Base-by-base conservation (phyloP, 208 protist species). In the Acanthamoeba lugdunensis region DNA sequence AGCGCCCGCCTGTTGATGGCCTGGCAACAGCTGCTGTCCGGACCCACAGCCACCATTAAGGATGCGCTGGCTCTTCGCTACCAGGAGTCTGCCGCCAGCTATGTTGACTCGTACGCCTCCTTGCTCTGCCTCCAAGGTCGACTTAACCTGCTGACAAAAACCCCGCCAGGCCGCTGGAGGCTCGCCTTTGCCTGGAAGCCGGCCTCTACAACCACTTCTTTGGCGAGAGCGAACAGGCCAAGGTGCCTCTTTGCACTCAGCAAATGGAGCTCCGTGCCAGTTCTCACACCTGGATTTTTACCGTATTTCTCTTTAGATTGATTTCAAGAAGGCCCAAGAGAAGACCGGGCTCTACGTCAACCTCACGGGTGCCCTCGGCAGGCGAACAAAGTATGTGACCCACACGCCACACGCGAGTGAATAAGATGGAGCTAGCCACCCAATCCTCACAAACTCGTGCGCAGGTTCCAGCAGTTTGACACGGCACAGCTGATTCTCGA, bases 351-450 rank as follows among this genome's bases (percentile, higher is more conserved):
- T 89, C 52, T 67, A 89, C 28, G 82, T 89, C n/a, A 28, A 65
- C 33, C 82, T 89, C 54, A 89, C 82, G 4, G 82, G 82, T 11
- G 82, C 82, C 16, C 82, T 89, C n/a, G 82, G 82, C 54, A n/a
- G 56, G 30, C 82, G 82, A 89, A 89, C 82, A 8, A n/a, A 18
- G 65, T 73, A 73, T n/a, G 58, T 4, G 16, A n/a, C 58, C 5
- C 14, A 6, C 58, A 6, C 58, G 2, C 14, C 11, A n/a, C n/a
- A n/a, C n/a, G n/a, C n/a, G 21, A 63, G 4, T 63, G 21, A 65
- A 65, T 23, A 58, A 58, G 11, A 23, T 50, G 45, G 8, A 50
- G 45, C 45, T 1, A 50, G 45, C 45, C 45, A 50, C 45, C 45
- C 45, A 9, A 50, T 50, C 45, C 45, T 58, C 18, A 58, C 18